These are phyloP conservation scores for Xylariales sp. DNA, from an alignment of 2,329 filamentous ascomycete genomes.

Conservation along the genomic window DNA sequence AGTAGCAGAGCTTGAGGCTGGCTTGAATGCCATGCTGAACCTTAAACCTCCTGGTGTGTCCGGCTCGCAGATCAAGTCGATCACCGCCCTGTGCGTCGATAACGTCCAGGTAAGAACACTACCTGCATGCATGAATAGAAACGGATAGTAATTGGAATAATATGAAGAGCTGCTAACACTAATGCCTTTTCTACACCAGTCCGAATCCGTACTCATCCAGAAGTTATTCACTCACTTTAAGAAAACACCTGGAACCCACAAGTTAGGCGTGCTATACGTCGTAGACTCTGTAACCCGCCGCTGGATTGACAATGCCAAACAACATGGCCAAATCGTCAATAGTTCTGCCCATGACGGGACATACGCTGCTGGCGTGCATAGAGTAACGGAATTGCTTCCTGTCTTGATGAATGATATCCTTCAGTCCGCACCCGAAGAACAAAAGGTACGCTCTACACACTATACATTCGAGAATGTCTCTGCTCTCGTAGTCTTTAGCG, in stretches of 20 bases:
- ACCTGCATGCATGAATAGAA: too few relatives aligned
- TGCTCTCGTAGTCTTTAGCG: slow-evolving; percentile 23
- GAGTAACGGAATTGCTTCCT: slow-evolving; percentile 92
- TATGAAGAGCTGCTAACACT: too few relatives aligned
- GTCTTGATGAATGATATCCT: slow-evolving; percentile 94
- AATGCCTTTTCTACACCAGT: too few relatives aligned
- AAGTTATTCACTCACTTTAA: slow-evolving; percentile 98
- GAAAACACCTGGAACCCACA: slow-evolving; percentile 90
- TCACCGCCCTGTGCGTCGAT: slow-evolving; percentile 82
- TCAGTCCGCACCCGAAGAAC: slow-evolving; percentile 80
- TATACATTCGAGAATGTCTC: slow-evolving; percentile 23
- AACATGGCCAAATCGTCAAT: slow-evolving; percentile 76
- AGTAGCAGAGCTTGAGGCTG: slow-evolving; percentile 85
- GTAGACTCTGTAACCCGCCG: slow-evolving; percentile 99
- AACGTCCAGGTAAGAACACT: slow-evolving; percentile 86
- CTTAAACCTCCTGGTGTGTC: slow-evolving; percentile 93
- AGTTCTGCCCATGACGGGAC: slow-evolving; percentile 83
- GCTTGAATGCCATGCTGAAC: slow-evolving; percentile 85
- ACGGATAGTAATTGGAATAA: too few relatives aligned
- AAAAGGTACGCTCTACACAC: slow-evolving; percentile 86
- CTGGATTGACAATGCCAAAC: slow-evolving; percentile 95
- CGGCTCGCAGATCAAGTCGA: slow-evolving; percentile 81
- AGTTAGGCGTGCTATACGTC: slow-evolving; percentile 98
- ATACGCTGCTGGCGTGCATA: slow-evolving; percentile 90
- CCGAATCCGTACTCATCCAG: slow-evolving; percentile 89